Percentiles rank a stretch among this genome's conserved stretches.
These are phyloP conservation scores for Pyricularia grisea DNA, from an alignment of 2,329 filamentous ascomycete species.

Conservation along the genomic window DNA sequence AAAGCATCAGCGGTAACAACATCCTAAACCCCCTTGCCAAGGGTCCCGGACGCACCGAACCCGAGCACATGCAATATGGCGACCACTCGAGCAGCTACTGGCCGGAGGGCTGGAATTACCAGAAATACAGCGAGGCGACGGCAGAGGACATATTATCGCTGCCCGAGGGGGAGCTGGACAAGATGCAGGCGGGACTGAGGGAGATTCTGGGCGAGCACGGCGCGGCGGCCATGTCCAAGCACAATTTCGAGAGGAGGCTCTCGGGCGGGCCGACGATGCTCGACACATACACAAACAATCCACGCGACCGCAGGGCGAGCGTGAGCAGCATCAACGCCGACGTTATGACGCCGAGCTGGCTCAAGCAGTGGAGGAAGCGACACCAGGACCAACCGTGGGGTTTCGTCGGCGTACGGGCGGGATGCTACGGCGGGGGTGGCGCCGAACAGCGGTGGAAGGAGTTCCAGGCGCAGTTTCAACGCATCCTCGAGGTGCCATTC, in stretches of 20 bases:
- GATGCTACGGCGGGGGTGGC: slow-evolving; percentile 2
- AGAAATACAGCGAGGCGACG: slow-evolving; percentile 1
- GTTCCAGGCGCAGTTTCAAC: not conserved
- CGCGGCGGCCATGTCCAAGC: not conserved
- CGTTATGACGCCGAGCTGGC: slow-evolving; percentile 2
- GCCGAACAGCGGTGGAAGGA: not conserved
- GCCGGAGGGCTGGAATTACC: slow-evolving; percentile 3
- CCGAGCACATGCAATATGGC: not conserved
- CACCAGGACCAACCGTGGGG: slow-evolving; percentile 2
- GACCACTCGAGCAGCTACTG: slow-evolving; percentile 7
- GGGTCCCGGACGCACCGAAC: not conserved
- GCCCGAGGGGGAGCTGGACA: slow-evolving; percentile 1
- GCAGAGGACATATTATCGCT: not conserved
- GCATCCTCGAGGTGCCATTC: not conserved
- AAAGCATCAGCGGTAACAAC: not conserved
- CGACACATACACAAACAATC: not conserved
- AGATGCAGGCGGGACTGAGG: slow-evolving; percentile 5
- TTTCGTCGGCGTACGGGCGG: not conserved
- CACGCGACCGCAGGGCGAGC: not conserved
- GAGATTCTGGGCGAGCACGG: slow-evolving; percentile 3
- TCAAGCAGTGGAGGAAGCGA: slow-evolving; percentile 1
- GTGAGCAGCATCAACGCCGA: not conserved
- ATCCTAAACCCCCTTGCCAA: not conserved
- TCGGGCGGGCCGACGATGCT: not conserved
- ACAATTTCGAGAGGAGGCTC: slow-evolving; percentile 1